A percentile compares a stretch with the other conserved stretches of the same genome.
These are phyloP conservation scores for Phytomonas francai DNA, from an alignment of 208 protist genomes.

Conservation along the genomic window DNA sequence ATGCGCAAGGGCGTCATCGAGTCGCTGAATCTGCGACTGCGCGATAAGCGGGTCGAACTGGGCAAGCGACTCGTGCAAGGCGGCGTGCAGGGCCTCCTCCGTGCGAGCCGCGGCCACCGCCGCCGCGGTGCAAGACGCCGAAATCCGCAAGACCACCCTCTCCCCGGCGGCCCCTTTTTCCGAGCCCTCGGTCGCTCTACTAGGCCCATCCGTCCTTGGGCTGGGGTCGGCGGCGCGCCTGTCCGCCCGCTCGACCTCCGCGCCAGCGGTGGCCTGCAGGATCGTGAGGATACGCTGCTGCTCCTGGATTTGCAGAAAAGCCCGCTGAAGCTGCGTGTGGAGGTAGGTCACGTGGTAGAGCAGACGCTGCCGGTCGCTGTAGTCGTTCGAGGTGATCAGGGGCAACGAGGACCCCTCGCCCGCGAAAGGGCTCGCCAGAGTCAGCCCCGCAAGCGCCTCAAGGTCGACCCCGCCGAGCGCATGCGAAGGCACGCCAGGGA, in stretches of 20 bases:
- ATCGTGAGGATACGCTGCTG: slow-evolving; percentile 37
- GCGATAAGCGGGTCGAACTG: slow-evolving; percentile 77
- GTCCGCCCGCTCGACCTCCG: not conserved
- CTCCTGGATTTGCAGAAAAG: slow-evolving; percentile 61
- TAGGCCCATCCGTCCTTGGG: not conserved
- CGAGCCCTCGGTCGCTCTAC: not conserved
- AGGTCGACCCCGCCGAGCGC: not conserved
- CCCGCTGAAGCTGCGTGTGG: slow-evolving; percentile 67
- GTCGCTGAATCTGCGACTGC: slow-evolving; percentile 65
- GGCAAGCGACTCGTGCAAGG: slow-evolving; percentile 29
- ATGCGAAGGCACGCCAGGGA: not conserved
- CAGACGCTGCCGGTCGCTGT: slow-evolving; percentile 68
- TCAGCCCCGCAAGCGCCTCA: not conserved
- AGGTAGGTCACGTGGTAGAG: slow-evolving; percentile 85
- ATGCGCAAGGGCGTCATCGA: slow-evolving; percentile 80
- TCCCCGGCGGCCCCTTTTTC: not conserved
- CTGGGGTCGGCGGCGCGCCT: not conserved
- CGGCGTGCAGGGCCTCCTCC: slow-evolving; percentile 27
- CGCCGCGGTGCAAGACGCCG: slow-evolving; percentile 20
- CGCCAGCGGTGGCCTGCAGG: slow-evolving; percentile 17
- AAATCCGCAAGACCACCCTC: not conserved
- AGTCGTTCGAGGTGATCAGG: slow-evolving; percentile 56
- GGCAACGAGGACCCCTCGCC: not conserved
- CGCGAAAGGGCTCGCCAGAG: not conserved
- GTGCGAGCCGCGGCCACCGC: slow-evolving; percentile 33